Base-by-base conservation (phyloP, 2,329 filamentous ascomycete genomes). In the Colletotrichum cuscutae region DNA sequence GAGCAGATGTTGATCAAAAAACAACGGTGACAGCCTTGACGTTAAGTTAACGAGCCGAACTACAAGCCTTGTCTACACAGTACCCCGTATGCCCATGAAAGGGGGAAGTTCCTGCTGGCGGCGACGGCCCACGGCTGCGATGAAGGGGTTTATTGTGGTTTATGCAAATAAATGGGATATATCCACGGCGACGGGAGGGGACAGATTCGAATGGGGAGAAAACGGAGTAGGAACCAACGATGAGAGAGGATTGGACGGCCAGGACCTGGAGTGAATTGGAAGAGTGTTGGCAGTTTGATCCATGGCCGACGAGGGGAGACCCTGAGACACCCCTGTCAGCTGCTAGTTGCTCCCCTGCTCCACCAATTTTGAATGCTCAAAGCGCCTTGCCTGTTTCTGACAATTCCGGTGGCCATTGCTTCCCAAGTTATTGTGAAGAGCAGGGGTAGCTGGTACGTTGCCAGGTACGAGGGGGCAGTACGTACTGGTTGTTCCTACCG, bases 371-470 rank as follows among this genome's bases (percentile, higher is more conserved):
- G 63, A 73, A 72, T 58, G 62, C 37, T 54, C 71, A 24, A 59
- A 58, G 53, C 68, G 68, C 71, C 35, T 62, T 71, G 49, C 71
- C 68, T 42, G 11, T 71, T 71, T 67, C 57, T 73, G 57, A 73
- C 52, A 66, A 54, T 67, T 73, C 71, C 58, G 71, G 71, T 66
- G 71, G 62, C 68, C 57, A 59, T 72, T 73, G 58, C 63, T 58
- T 52, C 70, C 69, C 37, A 42, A 42, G 37, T 42, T 42, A 53
- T 46, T 22, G 52, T 53, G 53, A 22, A 26, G 32, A 46, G 52
- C 71, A 63, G 58, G 71, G 68, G 68, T 72, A 67, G 35, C 57
- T 22, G 6, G 68, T 67, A 67, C 57, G 26, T 67, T n/a, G 28
- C 62, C 68, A 73, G 62, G 68, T 58, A 64, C 57, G 52, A 58